Base-by-base conservation (phyloP, 139 green algal species). In the Coelastrella sp. region DNA sequence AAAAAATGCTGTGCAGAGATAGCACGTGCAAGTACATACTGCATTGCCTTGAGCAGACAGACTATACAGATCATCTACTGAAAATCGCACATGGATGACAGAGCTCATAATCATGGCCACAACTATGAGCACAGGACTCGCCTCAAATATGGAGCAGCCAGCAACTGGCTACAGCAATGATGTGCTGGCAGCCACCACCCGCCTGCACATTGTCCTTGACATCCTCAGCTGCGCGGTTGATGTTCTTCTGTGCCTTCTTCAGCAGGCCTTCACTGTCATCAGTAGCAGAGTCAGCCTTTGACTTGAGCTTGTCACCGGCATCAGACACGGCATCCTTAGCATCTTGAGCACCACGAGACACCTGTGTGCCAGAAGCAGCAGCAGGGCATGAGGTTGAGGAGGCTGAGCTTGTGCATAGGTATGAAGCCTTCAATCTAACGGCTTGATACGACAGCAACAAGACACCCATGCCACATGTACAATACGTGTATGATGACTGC, bases 191-290 rank as follows among this genome's bases (percentile, higher is more conserved):
- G 63, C 63, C 4, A 70, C 12, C 61, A 24, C 49, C 61, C 0
- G 70, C 84, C 66, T 81, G 66, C 27, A 88, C 83, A 8, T 65
- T 75, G 0, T 89, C 85, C 85, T 89, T 89, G 72, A 22, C 85
- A 27, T 84, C 85, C 72, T 83, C 72, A 35, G 85, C 85, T 25
- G 78, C 78, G 6, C 81, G 81, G n/a, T 83, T 83, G 78, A 63
- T 49, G 78, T 83, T 83, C 78, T 83, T 83, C 35, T 65, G 35
- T 66, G 83, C 83, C 83, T 88, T 88, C 35, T 88, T 88, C 20
- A 80, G 83, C 35, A 65, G 25, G 35, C 66, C 83, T 66, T 88
- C 66, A 66, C 83, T 80, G 85, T 83, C 85, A 27, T 89, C 57
- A 56, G 61, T 14, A 8, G 85, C 85, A 59, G 11, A 56, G 72